Conservation (phyloP, 1,284 basidiomycete genomes). For the Meira miltonrushii region DNA sequence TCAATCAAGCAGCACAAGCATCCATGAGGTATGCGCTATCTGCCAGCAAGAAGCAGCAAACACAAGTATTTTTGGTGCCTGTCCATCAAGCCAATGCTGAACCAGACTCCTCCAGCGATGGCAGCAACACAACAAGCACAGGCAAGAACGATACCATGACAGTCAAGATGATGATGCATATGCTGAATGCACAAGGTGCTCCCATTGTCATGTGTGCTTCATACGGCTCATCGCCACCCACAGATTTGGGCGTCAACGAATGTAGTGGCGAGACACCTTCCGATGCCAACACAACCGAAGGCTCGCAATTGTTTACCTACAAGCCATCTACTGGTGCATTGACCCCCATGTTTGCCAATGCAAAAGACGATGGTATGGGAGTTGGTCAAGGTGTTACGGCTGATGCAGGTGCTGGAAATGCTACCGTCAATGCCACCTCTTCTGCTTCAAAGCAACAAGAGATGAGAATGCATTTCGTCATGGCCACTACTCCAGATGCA, state of each 20-base stretch:
- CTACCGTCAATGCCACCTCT: background rate
- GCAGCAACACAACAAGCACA: slow-evolving; percentile 1
- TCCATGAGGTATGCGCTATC: slow-evolving; percentile 9
- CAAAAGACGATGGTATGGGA: background rate
- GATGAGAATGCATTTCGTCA: too few relatives aligned
- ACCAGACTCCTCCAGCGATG: background rate
- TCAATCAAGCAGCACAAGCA: background rate
- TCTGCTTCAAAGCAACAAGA: too few relatives aligned
- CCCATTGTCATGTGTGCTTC: slow-evolving; percentile 14
- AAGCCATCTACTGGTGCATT: background rate
- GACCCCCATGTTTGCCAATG: background rate
- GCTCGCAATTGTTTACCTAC: slow-evolving; percentile 6
- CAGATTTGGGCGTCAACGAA: slow-evolving; percentile 4
- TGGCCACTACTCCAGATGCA: too few relatives aligned
- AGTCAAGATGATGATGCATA: slow-evolving; percentile 3
- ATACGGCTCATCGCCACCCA: slow-evolving; percentile 10
- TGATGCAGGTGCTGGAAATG: background rate
- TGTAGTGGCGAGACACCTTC: slow-evolving; percentile 1
- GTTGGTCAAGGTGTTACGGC: background rate
- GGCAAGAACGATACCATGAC: background rate
- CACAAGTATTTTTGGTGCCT: slow-evolving; percentile 16
- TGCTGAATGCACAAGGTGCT: slow-evolving; percentile 9
- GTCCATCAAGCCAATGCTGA: slow-evolving; percentile 8
- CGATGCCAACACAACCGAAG: background rate
- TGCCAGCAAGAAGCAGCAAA: slow-evolving; percentile 15